These are phyloP conservation scores for Aspergillus hiratsukae DNA, from an alignment of 2,329 filamentous ascomycete genomes.

Conservation along the genomic window DNA sequence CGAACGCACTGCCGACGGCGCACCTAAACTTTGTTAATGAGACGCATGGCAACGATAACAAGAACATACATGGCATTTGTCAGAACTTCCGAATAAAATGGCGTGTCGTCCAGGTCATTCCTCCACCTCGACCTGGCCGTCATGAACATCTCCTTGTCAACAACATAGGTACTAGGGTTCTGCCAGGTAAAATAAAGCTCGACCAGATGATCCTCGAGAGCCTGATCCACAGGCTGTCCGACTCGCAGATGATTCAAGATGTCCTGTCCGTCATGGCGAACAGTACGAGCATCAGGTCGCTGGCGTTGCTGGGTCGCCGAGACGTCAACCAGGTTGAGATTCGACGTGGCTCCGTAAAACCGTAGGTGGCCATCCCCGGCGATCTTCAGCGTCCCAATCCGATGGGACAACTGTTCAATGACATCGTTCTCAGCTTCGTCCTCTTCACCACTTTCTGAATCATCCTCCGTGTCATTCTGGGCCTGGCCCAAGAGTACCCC, in stretches of 20 bases:
- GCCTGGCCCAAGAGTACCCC: conserved; percentile 18
- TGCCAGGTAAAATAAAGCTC: conserved; percentile 48
- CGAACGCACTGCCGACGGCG: conserved; percentile 42
- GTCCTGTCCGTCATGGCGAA: conserved; percentile 37
- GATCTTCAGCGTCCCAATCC: conserved; percentile 43
- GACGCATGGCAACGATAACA: not conserved
- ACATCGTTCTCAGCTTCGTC: conserved; percentile 39
- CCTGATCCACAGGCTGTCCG: conserved; percentile 37
- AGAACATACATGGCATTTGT: conserved; percentile 37
- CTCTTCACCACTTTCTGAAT: conserved; percentile 34
- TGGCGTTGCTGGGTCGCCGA: conserved; percentile 31
- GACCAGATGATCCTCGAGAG: conserved; percentile 42
- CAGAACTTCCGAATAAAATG: conserved; percentile 39
- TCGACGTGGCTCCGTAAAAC: conserved; percentile 44
- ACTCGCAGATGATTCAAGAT: conserved; percentile 41
- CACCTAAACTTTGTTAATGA: conserved; percentile 26
- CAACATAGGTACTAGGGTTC: conserved; percentile 44
- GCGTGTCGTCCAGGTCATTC: conserved; percentile 35
- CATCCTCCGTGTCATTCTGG: conserved; percentile 20
- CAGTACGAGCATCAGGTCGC: conserved; percentile 35
- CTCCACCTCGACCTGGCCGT: conserved; percentile 32
- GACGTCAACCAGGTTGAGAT: conserved; percentile 40
- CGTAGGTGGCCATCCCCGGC: conserved; percentile 41
- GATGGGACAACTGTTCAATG: conserved; percentile 41
- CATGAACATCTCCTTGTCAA: conserved; percentile 42